Base-by-base conservation (phyloP, 306 rosid genomes). In the Dalbergia cultrata region DNA sequence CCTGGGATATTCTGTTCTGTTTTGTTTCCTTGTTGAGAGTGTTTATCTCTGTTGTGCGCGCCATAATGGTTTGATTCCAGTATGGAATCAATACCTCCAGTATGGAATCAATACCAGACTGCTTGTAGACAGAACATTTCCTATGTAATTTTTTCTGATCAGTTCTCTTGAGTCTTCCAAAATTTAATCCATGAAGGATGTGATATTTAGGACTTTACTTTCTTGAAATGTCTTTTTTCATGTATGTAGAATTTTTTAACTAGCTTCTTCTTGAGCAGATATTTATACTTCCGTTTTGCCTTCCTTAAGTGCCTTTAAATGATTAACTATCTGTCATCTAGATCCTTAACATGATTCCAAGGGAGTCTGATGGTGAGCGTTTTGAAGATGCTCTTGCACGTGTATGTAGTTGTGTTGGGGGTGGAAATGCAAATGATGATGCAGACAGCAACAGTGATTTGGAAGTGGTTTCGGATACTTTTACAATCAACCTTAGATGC, bases 381-480 rank as follows among this genome's bases (percentile, higher is more conserved):
- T 90, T 93, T 64, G 94, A 96, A 82, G 97, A 88, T 59, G 98
- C 99, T 74, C 93, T 96, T 85, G 94, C 97, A 54, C 99, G 99
- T 5, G 96, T 96, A 52, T 77, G 93, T 77, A 90, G 90, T 70
- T 86, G 97, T 53, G 87, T 88, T 37, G 92, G 94, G 83, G 97
- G 99, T 79, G 97, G 99, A 67, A 88, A 86, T 83, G 84, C 92
- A 18, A 82, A 81, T 37, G 97, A 90, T 82, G 85, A 92, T 70
- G 97, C 87, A 80, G 99, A 88, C 72, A 93, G 97, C 62, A 98
- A 96, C 84, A 96, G 98, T 86, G 99, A 96, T 83, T 74, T 96
- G 81, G 99, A 96, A 87, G 97, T 96, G 39, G 99, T 96, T 86
- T 92, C 99, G 9, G 98, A 96, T 79, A 87, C 87, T 57, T 89